These are phyloP conservation scores for Septoria petroselini DNA, from an alignment of 2,329 filamentous ascomycete species.

Conservation along the genomic window DNA sequence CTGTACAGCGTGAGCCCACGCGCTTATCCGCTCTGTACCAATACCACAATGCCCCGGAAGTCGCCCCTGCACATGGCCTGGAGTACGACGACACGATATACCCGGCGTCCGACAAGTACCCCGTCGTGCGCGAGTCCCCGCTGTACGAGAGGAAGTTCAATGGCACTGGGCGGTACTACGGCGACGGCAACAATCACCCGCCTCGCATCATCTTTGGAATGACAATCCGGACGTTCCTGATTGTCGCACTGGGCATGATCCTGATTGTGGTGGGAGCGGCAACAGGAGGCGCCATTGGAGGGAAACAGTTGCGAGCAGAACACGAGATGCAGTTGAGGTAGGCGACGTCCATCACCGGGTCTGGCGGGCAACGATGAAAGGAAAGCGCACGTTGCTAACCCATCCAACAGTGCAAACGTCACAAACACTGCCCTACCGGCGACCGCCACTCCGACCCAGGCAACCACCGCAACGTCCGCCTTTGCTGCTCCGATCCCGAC, in stretches of 20 bases:
- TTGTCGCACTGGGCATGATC: constrained; percentile 35
- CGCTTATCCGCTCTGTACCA: constrained; percentile 40
- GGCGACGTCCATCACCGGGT: constrained; percentile 9
- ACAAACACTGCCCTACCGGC: constrained; percentile 21
- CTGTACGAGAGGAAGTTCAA: constrained; percentile 26
- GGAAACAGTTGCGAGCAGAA: constrained; percentile 30
- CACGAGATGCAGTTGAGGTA: constrained; percentile 16
- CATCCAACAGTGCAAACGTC: constrained; percentile 19
- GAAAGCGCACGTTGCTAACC: constrained; percentile 17
- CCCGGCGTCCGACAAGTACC: constrained; percentile 40
- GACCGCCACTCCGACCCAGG: constrained; percentile 16
- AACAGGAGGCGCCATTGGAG: constrained; percentile 39
- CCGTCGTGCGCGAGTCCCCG: constrained; percentile 33
- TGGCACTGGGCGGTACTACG: constrained; percentile 21
- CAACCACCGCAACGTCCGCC: constrained; percentile 26
- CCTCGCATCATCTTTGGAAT: constrained; percentile 42
- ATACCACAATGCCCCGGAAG: constrained; percentile 42
- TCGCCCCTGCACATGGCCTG: constrained; percentile 40
- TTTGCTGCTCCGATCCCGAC: constrained; percentile 36
- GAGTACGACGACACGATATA: constrained; percentile 41
- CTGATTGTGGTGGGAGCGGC: constrained; percentile 39
- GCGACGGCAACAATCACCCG: constrained; percentile 34
- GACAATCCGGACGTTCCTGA: constrained; percentile 38
- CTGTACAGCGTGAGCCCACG: constrained; percentile 26
- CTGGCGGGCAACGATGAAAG: no score